phyloP scores from a whole-genome alignment of 2,329 filamentous ascomycete genomes.

The Plenodomus lindquistii region DNA sequence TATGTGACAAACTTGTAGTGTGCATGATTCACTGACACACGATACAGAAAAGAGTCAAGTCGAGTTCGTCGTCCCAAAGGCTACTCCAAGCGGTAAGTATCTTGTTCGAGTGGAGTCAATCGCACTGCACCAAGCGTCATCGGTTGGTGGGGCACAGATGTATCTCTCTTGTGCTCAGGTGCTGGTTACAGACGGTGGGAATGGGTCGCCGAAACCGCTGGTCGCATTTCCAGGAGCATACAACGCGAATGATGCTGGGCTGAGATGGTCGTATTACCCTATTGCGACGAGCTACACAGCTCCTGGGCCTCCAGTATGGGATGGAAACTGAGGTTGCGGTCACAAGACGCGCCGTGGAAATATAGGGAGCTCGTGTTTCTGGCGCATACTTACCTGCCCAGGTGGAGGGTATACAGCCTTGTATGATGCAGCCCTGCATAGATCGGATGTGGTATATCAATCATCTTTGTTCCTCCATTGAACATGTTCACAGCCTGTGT shows the following conservation, averaged over 20 bases:
- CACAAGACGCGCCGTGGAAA: neutral
- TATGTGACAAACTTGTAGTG: neutral
- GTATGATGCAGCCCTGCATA: too few relatives aligned
- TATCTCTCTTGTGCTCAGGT: slow-evolving; percentile 53
- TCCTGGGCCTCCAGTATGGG: slow-evolving; percentile 32
- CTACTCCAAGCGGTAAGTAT: slow-evolving; percentile 49
- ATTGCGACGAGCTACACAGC: slow-evolving; percentile 32
- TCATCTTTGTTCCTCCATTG: neutral
- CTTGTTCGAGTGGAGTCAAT: slow-evolving; percentile 53
- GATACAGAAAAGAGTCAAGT: slow-evolving; percentile 29
- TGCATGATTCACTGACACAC: neutral
- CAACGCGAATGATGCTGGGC: slow-evolving; percentile 33
- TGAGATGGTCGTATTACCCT: slow-evolving; percentile 38
- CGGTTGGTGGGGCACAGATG: slow-evolving; percentile 45
- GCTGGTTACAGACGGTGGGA: slow-evolving; percentile 45
- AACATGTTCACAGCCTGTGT: too few relatives aligned
- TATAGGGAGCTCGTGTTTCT: too few relatives aligned
- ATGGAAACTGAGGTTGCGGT: slow-evolving; percentile 7
- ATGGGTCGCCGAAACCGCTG: slow-evolving; percentile 42
- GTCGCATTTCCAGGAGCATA: slow-evolving; percentile 50
- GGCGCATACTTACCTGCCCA: too few relatives aligned
- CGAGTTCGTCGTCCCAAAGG: slow-evolving; percentile 43
- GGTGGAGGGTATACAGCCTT: too few relatives aligned
- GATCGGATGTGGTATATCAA: too few relatives aligned
- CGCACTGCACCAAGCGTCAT: slow-evolving; percentile 46